These are phyloP conservation scores for Mikania micrantha DNA, from an alignment of 129 eudicot species.

Conservation along the genomic window DNA sequence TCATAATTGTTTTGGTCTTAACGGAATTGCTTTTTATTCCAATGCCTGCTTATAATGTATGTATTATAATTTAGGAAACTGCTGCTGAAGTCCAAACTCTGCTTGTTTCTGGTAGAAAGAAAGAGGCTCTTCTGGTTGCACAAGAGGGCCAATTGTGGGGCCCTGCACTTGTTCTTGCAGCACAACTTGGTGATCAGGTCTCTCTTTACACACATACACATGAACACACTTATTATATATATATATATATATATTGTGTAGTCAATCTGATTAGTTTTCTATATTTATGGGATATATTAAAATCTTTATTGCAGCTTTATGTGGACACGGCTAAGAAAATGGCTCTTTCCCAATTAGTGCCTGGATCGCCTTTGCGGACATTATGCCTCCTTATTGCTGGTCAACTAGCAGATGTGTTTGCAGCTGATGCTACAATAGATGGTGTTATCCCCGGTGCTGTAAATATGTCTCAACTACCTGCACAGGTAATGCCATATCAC, in stretches of 20 bases:
- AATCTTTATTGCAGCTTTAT: slow-evolving; percentile 59
- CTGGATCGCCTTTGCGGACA: slow-evolving; percentile 96
- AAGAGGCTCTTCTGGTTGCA: slow-evolving; percentile 79
- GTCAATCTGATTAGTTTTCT: not conserved
- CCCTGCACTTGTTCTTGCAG: slow-evolving; percentile 93
- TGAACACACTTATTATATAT: not conserved
- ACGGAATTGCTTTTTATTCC: not conserved
- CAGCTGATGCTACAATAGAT: slow-evolving; percentile 32
- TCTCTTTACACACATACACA: slow-evolving; percentile 5
- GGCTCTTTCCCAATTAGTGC: slow-evolving; percentile 78
- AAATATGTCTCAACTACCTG: slow-evolving; percentile 28
- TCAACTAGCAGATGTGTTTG: slow-evolving; percentile 84
- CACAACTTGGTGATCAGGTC: slow-evolving; percentile 97
- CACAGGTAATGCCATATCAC: slow-evolving; percentile 42
- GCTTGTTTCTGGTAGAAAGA: slow-evolving; percentile 82
- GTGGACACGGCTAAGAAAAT: slow-evolving; percentile 82
- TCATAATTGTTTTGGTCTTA: not conserved
- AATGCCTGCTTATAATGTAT: not conserved
- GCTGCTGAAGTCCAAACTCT: slow-evolving; percentile 87
- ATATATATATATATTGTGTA: not conserved
- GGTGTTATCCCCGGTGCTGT: slow-evolving; percentile 36
- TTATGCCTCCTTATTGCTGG: slow-evolving; percentile 91
- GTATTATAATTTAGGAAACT: slow-evolving; percentile 50
- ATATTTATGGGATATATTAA: not conserved
- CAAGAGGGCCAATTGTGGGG: slow-evolving; percentile 96